Base-by-base conservation (phyloP, 1,284 basidiomycete genomes). In the Fomes fomentarius region DNA sequence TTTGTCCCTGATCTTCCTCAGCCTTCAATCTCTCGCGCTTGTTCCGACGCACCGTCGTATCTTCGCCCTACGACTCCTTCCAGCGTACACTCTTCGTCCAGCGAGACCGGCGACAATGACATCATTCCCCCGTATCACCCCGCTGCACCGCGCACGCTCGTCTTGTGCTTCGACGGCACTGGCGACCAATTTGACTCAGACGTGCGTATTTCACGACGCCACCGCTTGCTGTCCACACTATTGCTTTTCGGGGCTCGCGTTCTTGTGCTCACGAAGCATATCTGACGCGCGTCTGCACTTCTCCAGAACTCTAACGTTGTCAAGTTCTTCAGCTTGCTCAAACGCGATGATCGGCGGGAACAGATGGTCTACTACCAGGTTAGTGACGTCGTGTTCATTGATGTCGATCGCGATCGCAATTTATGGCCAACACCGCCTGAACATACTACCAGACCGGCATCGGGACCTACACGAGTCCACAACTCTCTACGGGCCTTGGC, bases 361-460 rank as follows among this genome's bases (percentile, higher is more conserved):
- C 83, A 85, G 63, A 71, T 84, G 69, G 81, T 83, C 10, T 87
- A 86, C 63, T 87, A 87, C 65, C 84, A 87, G 72, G 82, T 81
- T 35, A 11, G 72, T 57, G 50, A 46, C 39, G 31, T 38, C 39
- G 33, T 33, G 31, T 43, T 37, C 24, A 26, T 24, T 24, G 50
- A 33, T 24, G 22, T 41, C 37, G 56, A 57, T 55, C 59, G 35
- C 41, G 59, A 57, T 55, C 55, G 47, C 11, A 38, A 30, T 22
- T 21, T 37, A 10, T 15, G 51, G 10, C 19, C 17, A 17, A 19
- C 22, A 19, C 15, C 37, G 30, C 34, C 14, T 22, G 17, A 19
- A 11, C 33, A n/a, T 43, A 25, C 3, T n/a, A 15, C 19, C 55
- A 81, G 78, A 71, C 80, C 30, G 80, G 81, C n/a, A 81, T 81